Evolutionary conservation across 2,329 filamentous ascomycete genomes (phyloP).

Genomic region (Phialocephala sp.): DNA sequence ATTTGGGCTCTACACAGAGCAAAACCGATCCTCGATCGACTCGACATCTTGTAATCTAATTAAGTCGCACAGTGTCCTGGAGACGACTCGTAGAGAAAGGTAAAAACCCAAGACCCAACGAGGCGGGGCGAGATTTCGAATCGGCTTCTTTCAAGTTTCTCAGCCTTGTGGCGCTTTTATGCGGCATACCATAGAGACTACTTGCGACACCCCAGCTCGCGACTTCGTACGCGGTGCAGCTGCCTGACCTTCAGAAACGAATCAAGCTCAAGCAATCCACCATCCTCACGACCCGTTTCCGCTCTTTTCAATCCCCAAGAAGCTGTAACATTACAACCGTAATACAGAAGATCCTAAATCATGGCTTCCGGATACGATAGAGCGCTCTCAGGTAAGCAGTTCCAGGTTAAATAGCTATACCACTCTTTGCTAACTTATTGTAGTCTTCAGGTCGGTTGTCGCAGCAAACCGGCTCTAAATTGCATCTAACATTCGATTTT

Average conservation of each 20-base stretch:
- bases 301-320: constrained; percentile 24
- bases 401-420: constrained; percentile 43
- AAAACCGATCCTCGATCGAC: constrained; percentile 36
- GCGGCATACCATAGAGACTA: too few species aligned
- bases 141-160: constrained; percentile 10
- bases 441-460: constrained; percentile 81
- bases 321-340: constrained; percentile 19
- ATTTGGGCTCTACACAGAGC: constrained; percentile 38
- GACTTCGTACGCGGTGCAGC: constrained; percentile 38
- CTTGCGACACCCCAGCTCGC: constrained; percentile 3
- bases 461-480: constrained; percentile 11
- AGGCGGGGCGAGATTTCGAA: constrained; percentile 5
- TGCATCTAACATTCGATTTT: constrained; percentile 51
- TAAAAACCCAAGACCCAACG: not conserved
- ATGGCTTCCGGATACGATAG: constrained; percentile 98
- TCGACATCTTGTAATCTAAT: constrained; percentile 34
- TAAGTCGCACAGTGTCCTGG: not conserved
- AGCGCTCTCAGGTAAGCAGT: constrained; percentile 89
- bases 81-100: not conserved
- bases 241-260: constrained; percentile 29
- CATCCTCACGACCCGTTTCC: constrained; percentile 25
- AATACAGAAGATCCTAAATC: constrained; percentile 41
- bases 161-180: constrained; percentile 21
- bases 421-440: constrained; percentile 49
- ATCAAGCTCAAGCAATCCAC: constrained; percentile 28